These are phyloP conservation scores for Diaporthe helianthi DNA, from an alignment of 2,329 filamentous ascomycete species.

Conservation along the genomic window DNA sequence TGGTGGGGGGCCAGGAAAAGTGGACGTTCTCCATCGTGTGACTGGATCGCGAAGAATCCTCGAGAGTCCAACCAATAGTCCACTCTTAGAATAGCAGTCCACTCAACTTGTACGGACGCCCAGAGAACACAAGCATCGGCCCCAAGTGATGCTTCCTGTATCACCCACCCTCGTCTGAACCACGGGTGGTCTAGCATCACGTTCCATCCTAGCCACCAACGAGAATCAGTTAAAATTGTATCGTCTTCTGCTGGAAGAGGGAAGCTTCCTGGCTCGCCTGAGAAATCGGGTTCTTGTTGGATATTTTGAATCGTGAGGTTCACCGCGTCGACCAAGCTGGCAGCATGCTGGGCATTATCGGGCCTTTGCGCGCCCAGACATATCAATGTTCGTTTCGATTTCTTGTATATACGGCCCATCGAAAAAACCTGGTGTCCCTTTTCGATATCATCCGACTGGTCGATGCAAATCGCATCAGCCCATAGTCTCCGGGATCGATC, in stretches of 20 bases:
- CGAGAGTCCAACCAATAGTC: neutral
- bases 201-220: neutral
- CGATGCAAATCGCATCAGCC: slow-evolving; percentile 13
- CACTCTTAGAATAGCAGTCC: neutral
- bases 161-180: neutral
- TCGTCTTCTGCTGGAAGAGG: neutral
- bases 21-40: neutral
- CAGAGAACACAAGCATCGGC: neutral
- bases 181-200: neutral
- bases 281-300: neutral
- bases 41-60: neutral
- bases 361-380: neutral
- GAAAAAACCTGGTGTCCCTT: neutral
- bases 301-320: neutral
- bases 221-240: neutral
- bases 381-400: slow-evolving; percentile 2
- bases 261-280: neutral
- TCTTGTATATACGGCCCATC: slow-evolving; percentile 14
- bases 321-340: neutral
- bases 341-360: neutral
- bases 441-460: slow-evolving; percentile 10
- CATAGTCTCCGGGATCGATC: neutral
- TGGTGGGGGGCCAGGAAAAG: neutral
- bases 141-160: neutral
- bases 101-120: neutral